These are phyloP conservation scores for Biscogniauxia marginata DNA, from an alignment of 2,329 filamentous ascomycete species.

Conservation along the genomic window DNA sequence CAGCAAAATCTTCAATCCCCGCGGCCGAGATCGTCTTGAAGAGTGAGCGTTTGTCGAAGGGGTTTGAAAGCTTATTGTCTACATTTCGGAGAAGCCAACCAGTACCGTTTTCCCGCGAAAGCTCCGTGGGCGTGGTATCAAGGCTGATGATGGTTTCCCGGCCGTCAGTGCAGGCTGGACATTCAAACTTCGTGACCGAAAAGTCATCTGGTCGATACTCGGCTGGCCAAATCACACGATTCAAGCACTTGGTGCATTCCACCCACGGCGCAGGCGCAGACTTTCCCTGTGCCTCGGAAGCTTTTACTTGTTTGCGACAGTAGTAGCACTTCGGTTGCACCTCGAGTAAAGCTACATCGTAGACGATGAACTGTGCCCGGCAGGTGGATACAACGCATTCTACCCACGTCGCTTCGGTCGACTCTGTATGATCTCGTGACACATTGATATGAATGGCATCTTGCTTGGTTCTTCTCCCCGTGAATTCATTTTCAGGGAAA, in stretches of 20 bases:
- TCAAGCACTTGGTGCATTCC: constrained; percentile 45
- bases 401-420: constrained; percentile 42
- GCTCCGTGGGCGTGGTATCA: constrained; percentile 37
- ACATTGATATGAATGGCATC: constrained; percentile 29
- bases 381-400: constrained; percentile 45
- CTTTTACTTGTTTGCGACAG: constrained; percentile 37
- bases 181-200: constrained; percentile 35
- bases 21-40: constrained; percentile 37
- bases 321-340: constrained; percentile 49
- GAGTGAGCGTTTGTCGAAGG: constrained; percentile 40
- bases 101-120: constrained; percentile 41
- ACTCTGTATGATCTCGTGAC: constrained; percentile 29
- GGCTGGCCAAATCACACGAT: constrained; percentile 46
- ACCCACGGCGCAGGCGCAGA: constrained; percentile 37
- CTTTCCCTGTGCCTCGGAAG: constrained; percentile 2
- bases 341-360: constrained; percentile 39
- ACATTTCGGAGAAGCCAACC: constrained; percentile 46
- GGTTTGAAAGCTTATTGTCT: constrained; percentile 32
- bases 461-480: constrained; percentile 22
- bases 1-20: constrained; percentile 34
- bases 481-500: constrained; percentile 14
- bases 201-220: constrained; percentile 41
- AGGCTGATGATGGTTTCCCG: constrained; percentile 36
- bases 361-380: constrained; percentile 50
- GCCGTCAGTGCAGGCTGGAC: constrained; percentile 39